Conservation (phyloP, 75 land plant genomes). For the Chamaecyparis obtusa region DNA sequence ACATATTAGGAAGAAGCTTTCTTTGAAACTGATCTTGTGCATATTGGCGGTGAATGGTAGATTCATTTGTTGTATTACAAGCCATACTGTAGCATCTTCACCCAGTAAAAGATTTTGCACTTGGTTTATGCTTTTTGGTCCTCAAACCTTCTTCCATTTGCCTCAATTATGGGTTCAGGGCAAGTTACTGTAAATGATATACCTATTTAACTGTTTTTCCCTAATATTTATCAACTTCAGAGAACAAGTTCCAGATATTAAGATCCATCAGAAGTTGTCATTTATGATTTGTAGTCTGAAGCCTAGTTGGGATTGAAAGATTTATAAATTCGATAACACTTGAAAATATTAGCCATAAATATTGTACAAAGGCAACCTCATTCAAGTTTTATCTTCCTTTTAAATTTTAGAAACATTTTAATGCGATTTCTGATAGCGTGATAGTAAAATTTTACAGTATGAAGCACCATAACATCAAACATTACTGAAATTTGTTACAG, state of each 20-base stretch:
- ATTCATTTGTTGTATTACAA: not conserved
- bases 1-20: not conserved
- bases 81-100: not conserved
- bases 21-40: not conserved
- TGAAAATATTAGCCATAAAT: no score
- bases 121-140: not conserved
- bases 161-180: no score
- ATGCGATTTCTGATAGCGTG: not conserved
- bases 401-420: no score
- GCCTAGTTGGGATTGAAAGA: not conserved
- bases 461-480: no score
- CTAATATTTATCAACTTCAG: not conserved
- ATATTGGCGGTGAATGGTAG: not conserved
- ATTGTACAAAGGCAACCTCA: not conserved
- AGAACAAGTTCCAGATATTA: not conserved
- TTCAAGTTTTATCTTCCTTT: not conserved
- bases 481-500: not conserved
- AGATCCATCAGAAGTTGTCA: not conserved
- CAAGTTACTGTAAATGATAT: not conserved
- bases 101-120: not conserved
- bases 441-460: not conserved
- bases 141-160: not conserved
- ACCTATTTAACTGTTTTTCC: not conserved
- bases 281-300: not conserved
- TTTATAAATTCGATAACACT: not conserved